phyloP scores from a whole-genome alignment of 768 basidiomycete genomes.

The Russula sp. region DNA sequence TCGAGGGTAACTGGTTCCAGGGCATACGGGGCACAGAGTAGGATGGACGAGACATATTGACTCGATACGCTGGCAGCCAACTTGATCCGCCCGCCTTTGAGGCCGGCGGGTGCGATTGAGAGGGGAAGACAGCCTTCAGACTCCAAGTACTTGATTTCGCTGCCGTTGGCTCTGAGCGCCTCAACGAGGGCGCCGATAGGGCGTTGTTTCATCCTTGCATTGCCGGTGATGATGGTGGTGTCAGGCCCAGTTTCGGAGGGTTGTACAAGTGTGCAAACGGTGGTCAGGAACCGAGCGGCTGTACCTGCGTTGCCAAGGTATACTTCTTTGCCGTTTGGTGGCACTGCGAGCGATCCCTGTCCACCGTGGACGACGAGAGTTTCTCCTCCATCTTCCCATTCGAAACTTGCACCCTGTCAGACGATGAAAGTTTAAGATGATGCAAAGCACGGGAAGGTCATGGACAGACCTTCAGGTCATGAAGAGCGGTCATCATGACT shows the following conservation, averaged over 20 bases:
- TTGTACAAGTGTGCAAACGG: conserved; percentile 88
- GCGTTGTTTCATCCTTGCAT: conserved; percentile 98
- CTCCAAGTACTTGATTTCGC: conserved; percentile 74
- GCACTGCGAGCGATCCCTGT: conserved; percentile 71
- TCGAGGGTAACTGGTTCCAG: conserved; percentile 78
- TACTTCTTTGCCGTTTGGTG: conserved; percentile 77
- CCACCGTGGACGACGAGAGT: conserved; percentile 94
- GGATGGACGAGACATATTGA: conserved; percentile 97
- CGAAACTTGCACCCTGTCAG: conserved; percentile 79
- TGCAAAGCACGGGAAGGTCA: conserved; percentile 8
- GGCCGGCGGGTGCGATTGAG: conserved; percentile 76
- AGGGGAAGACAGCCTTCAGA: conserved; percentile 83
- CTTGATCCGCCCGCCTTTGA: conserved; percentile 77
- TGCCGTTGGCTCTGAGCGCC: conserved; percentile 80
- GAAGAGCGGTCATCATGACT: conserved; percentile 96
- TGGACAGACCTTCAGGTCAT: conserved; percentile 70
- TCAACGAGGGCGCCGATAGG: conserved; percentile 95
- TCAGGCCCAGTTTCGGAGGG: conserved; percentile 41
- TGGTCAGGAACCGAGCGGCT: conserved; percentile 94
- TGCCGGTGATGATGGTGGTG: conserved; percentile 87
- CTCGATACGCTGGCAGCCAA: conserved; percentile 94
- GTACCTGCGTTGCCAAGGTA: conserved; percentile 98
- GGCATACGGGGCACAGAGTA: conserved; percentile 96
- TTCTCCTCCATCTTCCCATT: conserved; percentile 96
- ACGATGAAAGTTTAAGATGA: conserved; percentile 14